These are phyloP conservation scores for Komagataella phaffii DNA, from an alignment of 805 yeast genomes.

Conservation along the genomic window DNA sequence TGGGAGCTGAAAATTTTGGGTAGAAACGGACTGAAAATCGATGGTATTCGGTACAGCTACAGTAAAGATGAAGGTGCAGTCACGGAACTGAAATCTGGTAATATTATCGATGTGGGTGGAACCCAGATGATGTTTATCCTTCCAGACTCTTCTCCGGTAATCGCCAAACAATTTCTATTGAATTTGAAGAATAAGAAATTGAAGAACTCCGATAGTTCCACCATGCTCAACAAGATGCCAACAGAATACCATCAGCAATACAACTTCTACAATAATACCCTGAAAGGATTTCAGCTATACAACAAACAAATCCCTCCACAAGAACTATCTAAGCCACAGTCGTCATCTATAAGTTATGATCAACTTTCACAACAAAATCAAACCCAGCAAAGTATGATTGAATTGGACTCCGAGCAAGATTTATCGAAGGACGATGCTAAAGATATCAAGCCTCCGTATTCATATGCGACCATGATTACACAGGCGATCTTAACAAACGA, in stretches of 20 bases:
- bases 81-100: conserved; percentile 68
- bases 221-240: conserved; percentile 1
- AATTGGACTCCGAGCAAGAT: conserved; percentile 26
- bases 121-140: conserved; percentile 98
- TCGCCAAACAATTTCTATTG: conserved; percentile 35
- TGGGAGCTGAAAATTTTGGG: conserved; percentile 86
- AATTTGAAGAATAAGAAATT: conserved; percentile 18
- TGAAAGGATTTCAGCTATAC: conserved; percentile 42
- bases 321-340: not conserved
- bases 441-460: conserved; percentile 92
- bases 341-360: conserved; percentile 9
- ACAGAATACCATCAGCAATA: not conserved
- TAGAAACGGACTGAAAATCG: conserved; percentile 87
- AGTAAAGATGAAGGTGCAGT: conserved; percentile 23
- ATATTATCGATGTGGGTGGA: conserved; percentile 87
- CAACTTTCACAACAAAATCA: conserved; percentile 1
- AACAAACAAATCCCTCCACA: conserved; percentile 12
- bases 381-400: not conserved
- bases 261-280: conserved; percentile 3
- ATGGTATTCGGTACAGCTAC: conserved; percentile 40
- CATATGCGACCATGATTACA: conserved; percentile 96
- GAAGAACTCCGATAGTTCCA: not conserved
- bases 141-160: conserved; percentile 74
- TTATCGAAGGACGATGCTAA: conserved; percentile 82
- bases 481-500: conserved; percentile 85